Base-by-base conservation (phyloP, 208 protist species). In the Trypanosoma brucei region DNA sequence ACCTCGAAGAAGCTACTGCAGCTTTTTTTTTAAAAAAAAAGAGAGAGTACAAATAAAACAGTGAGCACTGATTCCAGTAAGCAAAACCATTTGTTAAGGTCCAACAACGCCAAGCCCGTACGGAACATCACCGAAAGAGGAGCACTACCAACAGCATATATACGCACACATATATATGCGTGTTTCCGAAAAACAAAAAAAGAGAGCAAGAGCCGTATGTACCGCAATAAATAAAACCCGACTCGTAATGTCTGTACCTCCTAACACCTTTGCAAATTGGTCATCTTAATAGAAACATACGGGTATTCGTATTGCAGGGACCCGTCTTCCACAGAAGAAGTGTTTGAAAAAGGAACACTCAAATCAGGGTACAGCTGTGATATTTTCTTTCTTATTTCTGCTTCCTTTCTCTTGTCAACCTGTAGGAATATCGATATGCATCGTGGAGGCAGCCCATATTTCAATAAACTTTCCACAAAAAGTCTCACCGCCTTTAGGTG, bases 401-500 rank as follows among this genome's bases (percentile, higher is more conserved):
- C 54, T 53, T 94, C 85, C 59, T 94, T 92, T 57, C 79, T 77
- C 3, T 61, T 59, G 31, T 84, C 72, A 2, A 89, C 77, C 38
- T 91, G 83, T 36, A 97, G 33, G 8, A 96, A 79, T 36, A 96
- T 73, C 22, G 84, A 76, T 64, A 92, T 89, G 55, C 90, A 97
- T 6, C 79, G 79, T 1, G 89, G 82, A 11, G 93, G 93, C 34
- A 96, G 83, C 3, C 91, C 93, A 70, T 90, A 97, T 49, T 85
- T 88, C 3, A 97, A 74, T 1, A 97, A 49, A 6, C 86, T 79
- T 60, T 97, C 93, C 42, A 96, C 88, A 86, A 96, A 97, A 2
- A 95, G 75, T 44, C 91, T 79, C 8, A 97, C 68, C 1, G 87
- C 88, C 59, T 97, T 97, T 38, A 95, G 58, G 64, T 97, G 92